phyloP scores from a whole-genome alignment of 2,329 filamentous ascomycete genomes.

The Claviceps maximensis region DNA sequence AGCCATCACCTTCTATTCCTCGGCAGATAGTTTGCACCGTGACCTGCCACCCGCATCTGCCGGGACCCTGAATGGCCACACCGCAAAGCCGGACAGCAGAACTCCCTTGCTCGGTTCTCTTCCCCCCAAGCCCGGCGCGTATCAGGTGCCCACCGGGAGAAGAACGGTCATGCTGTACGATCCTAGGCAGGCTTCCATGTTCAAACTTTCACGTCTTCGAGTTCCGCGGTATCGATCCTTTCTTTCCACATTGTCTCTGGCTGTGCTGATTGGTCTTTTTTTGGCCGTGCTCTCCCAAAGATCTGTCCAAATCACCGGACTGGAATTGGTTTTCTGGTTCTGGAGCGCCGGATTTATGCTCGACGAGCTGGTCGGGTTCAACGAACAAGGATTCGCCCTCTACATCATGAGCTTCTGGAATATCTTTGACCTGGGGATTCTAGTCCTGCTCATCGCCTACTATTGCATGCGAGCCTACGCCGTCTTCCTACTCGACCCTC shows the following conservation, averaged over 20 bases:
- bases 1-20: slow-evolving; percentile 85
- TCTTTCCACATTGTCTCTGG: slow-evolving; percentile 76
- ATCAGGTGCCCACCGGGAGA: slow-evolving; percentile 34
- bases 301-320: slow-evolving; percentile 64
- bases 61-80: slow-evolving; percentile 13
- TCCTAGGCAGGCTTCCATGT: slow-evolving; percentile 74
- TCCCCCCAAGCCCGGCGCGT: slow-evolving; percentile 17
- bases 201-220: slow-evolving; percentile 81
- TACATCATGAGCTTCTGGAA: slow-evolving; percentile 99
- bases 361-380: slow-evolving; percentile 90
- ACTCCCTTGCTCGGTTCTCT: slow-evolving; percentile 37
- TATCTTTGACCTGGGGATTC: slow-evolving; percentile 81
- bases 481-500: slow-evolving; percentile 65
- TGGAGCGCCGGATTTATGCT: slow-evolving; percentile 97
- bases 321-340: slow-evolving; percentile 91
- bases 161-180: slow-evolving; percentile 81
- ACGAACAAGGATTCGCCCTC: slow-evolving; percentile 88
- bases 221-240: slow-evolving; percentile 88
- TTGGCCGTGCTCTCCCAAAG: slow-evolving; percentile 66
- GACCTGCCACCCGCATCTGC: slow-evolving; percentile 18
- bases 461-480: slow-evolving; percentile 83
- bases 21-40: slow-evolving; percentile 73
- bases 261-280: slow-evolving; percentile 73
- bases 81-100: slow-evolving; percentile 27
- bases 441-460: slow-evolving; percentile 75